Conservation (phyloP, 805 yeast genomes). For the Schizosaccharomyces lindneri region DNA sequence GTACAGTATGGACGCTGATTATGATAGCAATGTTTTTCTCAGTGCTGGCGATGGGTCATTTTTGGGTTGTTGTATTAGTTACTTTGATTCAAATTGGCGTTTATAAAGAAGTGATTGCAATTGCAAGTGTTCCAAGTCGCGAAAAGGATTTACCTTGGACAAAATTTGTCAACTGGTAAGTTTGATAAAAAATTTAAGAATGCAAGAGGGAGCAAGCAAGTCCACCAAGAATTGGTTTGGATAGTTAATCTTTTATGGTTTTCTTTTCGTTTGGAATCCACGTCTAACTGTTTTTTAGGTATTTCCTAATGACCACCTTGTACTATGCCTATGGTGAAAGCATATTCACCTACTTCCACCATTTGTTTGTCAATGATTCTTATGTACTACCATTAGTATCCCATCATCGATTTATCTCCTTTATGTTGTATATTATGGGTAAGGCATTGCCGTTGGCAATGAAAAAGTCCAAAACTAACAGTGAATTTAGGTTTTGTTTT, state of each 20-base stretch:
- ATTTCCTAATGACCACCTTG: constrained; percentile 56
- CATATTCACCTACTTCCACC: constrained; percentile 39
- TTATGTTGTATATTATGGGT: constrained; percentile 27
- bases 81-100: constrained; percentile 54
- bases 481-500: constrained; percentile 46
- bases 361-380: constrained; percentile 26
- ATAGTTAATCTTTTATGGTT: no score
- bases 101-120: constrained; percentile 70
- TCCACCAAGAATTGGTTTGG: background rate
- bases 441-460: constrained; percentile 13
- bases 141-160: constrained; percentile 67
- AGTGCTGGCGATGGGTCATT: constrained; percentile 60
- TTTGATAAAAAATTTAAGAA: background rate
- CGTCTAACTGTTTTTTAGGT: constrained; percentile 3
- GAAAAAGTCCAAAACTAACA: constrained; percentile 4
- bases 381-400: constrained; percentile 33
- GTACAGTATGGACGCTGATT: constrained; percentile 81
- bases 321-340: constrained; percentile 77
- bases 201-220: background rate
- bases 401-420: constrained; percentile 66
- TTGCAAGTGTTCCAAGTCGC: constrained; percentile 62
- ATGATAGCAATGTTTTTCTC: constrained; percentile 58
- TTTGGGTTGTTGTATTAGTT: constrained; percentile 51
- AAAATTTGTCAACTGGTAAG: constrained; percentile 68
- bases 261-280: background rate